Conservation (phyloP, 2,329 filamentous ascomycete species). For the Orbilia javanica region DNA sequence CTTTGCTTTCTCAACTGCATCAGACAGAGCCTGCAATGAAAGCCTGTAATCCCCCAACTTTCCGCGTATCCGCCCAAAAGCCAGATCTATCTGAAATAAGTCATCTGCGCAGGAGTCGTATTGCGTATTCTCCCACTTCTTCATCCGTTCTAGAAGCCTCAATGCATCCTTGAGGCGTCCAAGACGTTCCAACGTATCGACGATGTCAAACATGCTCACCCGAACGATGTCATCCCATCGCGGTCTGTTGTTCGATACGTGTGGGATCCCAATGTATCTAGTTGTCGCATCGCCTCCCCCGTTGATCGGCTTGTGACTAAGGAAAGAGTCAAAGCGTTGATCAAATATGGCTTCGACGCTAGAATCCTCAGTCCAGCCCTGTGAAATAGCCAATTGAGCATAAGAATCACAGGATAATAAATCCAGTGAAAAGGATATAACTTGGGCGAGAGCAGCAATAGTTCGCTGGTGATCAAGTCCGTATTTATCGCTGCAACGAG, state of each 20-base stretch:
- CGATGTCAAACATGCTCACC: not conserved
- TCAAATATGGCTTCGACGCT: not conserved
- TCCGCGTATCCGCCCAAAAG: not conserved
- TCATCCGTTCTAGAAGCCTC: not conserved
- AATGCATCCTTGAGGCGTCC: not conserved
- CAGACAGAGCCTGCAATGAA: not conserved
- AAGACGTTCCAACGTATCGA: not conserved
- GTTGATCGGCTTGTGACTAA: not conserved
- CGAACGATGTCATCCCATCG: not conserved
- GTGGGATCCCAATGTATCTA: not conserved
- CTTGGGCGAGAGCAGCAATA: not conserved
- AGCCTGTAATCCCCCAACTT: not conserved
- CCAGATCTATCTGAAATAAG: not conserved
- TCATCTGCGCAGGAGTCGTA: not conserved
- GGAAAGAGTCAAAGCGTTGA: not conserved
- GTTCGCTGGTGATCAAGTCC: not conserved
- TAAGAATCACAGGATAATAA: not conserved
- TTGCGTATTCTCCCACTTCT: not conserved
- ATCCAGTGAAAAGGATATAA: not conserved
- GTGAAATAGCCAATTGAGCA: not conserved
- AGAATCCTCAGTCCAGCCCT: not conserved
- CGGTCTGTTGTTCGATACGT: too few relatives aligned
- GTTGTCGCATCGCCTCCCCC: not conserved
- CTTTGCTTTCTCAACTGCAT: not conserved
- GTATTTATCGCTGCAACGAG: not conserved